Evolutionary conservation across 2,329 filamentous ascomycete genomes (phyloP), one percentile per base, ranked within the genome.

Genomic region (Clonostachys sp.): DNA sequence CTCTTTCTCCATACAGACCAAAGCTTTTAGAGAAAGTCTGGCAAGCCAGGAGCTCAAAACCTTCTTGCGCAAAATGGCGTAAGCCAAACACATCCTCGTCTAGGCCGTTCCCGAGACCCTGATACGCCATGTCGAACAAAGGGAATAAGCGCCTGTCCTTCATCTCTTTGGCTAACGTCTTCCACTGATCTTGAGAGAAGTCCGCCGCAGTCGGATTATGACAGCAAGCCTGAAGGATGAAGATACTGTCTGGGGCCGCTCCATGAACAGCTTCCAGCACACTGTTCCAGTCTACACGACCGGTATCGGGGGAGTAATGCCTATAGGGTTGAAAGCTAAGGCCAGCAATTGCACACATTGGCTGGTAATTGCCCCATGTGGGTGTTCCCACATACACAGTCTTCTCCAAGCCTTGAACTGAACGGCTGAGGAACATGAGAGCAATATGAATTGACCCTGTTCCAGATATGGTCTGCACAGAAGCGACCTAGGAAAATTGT

Each of bases 21-120:
- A 69, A 65, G 48, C 66, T 68, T 55, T 69, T 69, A 14, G 64
- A 61, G 45, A 68, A 67, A 0, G 63, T 65, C 52, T 68, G 66
- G 42, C 59, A 62, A 6, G 62, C 59, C 5, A 65, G 44, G 24
- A 64, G 48, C 47, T 67, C 64, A 18, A 62, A 50, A 4, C 58
- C 58, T 43, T 45, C n/a, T 48, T 49, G 41, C 50, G 53, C 41
- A 40, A 60, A 62, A 47, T 57, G 43, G 1, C 57, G 55, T 3
- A 67, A 52, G 2, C 55, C 54, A 24, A 55, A 62, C 4, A 60
- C 59, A 42, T 68, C 65, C n/a, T 65, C 60, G 1, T 64, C 61
- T 5, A 68, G 38, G 0, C 61, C 57, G 16, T 51, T 51, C 1
- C 63, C 65, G 2, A 69, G 56, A 0, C 66, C 65, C 44, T 68